Base-by-base conservation (phyloP, 257 asterid genomes). In the Ocimum tenuiflorum region DNA sequence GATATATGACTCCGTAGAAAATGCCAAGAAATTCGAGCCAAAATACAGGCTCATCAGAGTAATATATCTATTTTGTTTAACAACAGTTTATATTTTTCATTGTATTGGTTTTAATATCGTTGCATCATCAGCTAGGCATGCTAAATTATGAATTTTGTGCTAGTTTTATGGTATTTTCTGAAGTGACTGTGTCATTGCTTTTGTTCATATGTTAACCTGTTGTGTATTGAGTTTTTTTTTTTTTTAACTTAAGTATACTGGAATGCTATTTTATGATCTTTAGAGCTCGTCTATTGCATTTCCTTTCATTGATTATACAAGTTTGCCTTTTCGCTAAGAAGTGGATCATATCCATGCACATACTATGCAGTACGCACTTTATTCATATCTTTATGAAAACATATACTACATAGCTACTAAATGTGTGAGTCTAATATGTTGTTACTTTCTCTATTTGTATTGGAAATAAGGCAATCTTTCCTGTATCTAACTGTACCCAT, bases 1-100 rank as follows among this genome's bases (percentile, higher is more conserved):
- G 89, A 88, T 91, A 56, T 91, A 88, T 29, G 96, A 88, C 75
- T 79, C 95, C 0, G 90, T 85, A 0, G 90, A 87, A 56, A 87
- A 73, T 73, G 95, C 95, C 0, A 86, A 88, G 89, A 91, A 88
- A 58, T 91, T 42, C n/a, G 96, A 91, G 75, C 97, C 92, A 0
- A 91, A 88, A 74, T 88, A 91, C 79, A 79, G 97, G 51, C 92
- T 91, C 10, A 88, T 88, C 63, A 82, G 97, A 94, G 96, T 89
- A 86, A 74, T 33, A 65, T 9, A 0, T 45, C 22, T 45, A 1
- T 7, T 13, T 45, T 42, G 8, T 67, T 29, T 11, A 36, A 0
- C 7, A 12, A 7, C 0, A 47, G 20, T 70, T 15, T 27, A 7
- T 53, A 15, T 8, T 27, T 27, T 33, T 42, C 24, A n/a, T n/a